Conservation (phyloP, 169 alveolate species). For the Eimeria acervulina region DNA sequence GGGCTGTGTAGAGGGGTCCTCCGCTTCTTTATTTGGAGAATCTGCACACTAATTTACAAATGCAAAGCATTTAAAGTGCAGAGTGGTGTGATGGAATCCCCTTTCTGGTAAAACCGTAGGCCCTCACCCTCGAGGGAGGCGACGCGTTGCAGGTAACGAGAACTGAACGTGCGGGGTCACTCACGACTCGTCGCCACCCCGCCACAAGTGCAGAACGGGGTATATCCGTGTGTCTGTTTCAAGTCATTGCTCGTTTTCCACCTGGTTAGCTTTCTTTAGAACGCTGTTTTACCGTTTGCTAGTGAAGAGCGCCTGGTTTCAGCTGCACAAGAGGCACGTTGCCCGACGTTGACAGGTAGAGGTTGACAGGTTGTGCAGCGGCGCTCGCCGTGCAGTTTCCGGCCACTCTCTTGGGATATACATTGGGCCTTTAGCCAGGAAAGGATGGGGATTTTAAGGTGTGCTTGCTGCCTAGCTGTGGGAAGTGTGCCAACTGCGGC, state of each 20-base stretch:
- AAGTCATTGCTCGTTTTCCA: not conserved
- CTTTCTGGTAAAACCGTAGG: not conserved
- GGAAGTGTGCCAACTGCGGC: not conserved
- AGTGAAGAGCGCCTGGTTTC: not conserved
- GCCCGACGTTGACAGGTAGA: not conserved
- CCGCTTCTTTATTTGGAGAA: not conserved
- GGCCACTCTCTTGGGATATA: not conserved
- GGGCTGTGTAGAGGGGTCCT: conserved; percentile 7
- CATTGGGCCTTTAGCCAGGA: not conserved
- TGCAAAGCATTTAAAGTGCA: not conserved
- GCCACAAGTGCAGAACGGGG: not conserved
- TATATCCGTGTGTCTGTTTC: not conserved
- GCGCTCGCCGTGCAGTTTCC: not conserved
- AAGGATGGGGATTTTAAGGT: conserved; percentile 8
- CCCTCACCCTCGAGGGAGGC: conserved; percentile 41
- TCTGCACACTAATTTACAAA: not conserved
- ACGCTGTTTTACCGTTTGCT: not conserved
- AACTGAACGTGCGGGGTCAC: not conserved
- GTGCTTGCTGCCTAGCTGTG: conserved; percentile 10
- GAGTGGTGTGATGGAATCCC: not conserved
- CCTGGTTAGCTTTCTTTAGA: not conserved
- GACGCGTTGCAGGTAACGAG: conserved; percentile 25
- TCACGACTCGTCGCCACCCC: not conserved
- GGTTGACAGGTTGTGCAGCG: conserved; percentile 12
- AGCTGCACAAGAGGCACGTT: not conserved